Conservation (phyloP, 768 basidiomycete species). For the Pisolithus albus region DNA sequence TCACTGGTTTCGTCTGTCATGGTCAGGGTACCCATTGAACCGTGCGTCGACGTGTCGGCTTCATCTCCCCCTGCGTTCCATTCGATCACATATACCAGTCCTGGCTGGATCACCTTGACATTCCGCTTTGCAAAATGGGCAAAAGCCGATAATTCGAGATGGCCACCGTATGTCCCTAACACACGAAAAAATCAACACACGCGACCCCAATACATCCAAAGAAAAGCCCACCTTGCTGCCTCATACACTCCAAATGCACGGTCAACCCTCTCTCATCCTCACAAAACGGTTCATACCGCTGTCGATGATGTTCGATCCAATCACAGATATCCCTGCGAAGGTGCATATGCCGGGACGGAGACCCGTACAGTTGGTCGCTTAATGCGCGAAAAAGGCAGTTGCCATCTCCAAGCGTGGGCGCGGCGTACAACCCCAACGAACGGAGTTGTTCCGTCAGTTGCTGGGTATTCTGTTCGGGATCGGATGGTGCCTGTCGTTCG, state of each 20-base stretch:
- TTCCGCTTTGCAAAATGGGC: slow-evolving; percentile 71
- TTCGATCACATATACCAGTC: slow-evolving; percentile 85
- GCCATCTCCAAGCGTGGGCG: slow-evolving; percentile 80
- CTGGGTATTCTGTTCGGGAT: slow-evolving; percentile 59
- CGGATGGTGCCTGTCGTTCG: slow-evolving; percentile 35
- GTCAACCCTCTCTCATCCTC: slow-evolving; percentile 77
- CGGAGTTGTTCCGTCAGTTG: slow-evolving; percentile 68
- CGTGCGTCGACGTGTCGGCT: slow-evolving; percentile 17
- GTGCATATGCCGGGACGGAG: slow-evolving; percentile 58
- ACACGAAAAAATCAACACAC: background rate
- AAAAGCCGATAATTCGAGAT: slow-evolving; percentile 90
- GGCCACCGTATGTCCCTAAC: slow-evolving; percentile 83
- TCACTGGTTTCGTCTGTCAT: slow-evolving; percentile 23
- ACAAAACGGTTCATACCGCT: slow-evolving; percentile 80
- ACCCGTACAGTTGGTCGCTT: slow-evolving; percentile 80
- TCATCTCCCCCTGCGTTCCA: slow-evolving; percentile 58
- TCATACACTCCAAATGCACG: slow-evolving; percentile 70
- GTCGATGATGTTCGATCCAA: slow-evolving; percentile 64
- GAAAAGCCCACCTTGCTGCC: slow-evolving; percentile 47
- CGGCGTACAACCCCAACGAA: slow-evolving; percentile 79
- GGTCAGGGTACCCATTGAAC: slow-evolving; percentile 12
- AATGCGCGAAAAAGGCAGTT: slow-evolving; percentile 92
- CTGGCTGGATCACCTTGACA: slow-evolving; percentile 91
- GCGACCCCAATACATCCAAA: too few species aligned
- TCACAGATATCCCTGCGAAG: slow-evolving; percentile 75